Evolutionary conservation across 768 basidiomycete genomes (phyloP).

Genomic region (Mycena rosella): DNA sequence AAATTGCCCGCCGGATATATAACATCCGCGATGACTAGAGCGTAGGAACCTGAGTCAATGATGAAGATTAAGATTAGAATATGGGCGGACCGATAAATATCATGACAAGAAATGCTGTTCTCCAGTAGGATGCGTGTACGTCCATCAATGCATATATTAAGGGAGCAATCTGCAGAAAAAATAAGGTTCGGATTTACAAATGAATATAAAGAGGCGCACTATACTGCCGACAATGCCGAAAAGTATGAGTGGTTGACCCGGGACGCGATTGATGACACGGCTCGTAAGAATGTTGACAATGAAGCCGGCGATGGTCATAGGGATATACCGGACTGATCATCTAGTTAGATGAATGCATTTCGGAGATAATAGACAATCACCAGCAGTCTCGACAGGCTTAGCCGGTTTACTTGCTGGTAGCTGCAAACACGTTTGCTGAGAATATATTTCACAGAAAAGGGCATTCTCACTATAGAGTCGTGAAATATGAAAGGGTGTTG

Average conservation of each 20-base stretch:
- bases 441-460: neutral
- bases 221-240: slow-evolving; percentile 44
- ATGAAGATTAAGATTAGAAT: neutral
- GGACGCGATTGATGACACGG: slow-evolving; percentile 43
- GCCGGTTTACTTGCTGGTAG: slow-evolving; percentile 48
- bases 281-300: slow-evolving; percentile 37
- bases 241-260: slow-evolving; percentile 45
- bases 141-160: slow-evolving; percentile 50
- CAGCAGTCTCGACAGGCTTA: slow-evolving; percentile 48
- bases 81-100: slow-evolving; percentile 39
- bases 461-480: slow-evolving; percentile 44
- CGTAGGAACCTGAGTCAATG: no score
- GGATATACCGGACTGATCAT: slow-evolving; percentile 41
- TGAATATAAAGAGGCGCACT: slow-evolving; percentile 37
- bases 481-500: slow-evolving; percentile 49
- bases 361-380: neutral
- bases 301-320: slow-evolving; percentile 48
- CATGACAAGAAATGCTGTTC: slow-evolving; percentile 47
- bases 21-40: slow-evolving; percentile 43
- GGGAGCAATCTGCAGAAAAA: slow-evolving; percentile 41
- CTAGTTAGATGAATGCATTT: no score
- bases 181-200: neutral
- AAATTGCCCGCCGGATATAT: slow-evolving; percentile 50
- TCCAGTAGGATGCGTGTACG: slow-evolving; percentile 48
- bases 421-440: slow-evolving; percentile 26